These are phyloP conservation scores for Wickerhamiella shivajii DNA, from an alignment of 805 yeast genomes.

Conservation along the genomic window DNA sequence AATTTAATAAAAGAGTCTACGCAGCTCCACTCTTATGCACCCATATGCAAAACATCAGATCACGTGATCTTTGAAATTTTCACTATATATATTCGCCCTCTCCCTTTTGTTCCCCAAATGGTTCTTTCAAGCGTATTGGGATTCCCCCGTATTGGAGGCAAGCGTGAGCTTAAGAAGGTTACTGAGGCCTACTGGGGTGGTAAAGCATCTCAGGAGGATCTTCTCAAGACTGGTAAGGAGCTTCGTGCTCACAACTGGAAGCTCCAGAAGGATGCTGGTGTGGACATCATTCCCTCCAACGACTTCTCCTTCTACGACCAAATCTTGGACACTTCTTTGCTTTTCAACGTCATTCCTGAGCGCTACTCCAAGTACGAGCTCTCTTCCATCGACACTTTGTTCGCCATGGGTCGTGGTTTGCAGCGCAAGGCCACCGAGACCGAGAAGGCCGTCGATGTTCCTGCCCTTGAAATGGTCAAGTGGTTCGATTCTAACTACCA, in stretches of 20 bases:
- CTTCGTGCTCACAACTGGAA: slow-evolving; percentile 96
- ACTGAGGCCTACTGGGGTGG: slow-evolving; percentile 99
- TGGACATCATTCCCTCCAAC: slow-evolving; percentile 90
- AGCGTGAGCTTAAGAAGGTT: slow-evolving; percentile 97
- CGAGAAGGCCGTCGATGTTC: slow-evolving; percentile 85
- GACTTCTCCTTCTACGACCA: slow-evolving; percentile 98
- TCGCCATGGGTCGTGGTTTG: slow-evolving; percentile 99
- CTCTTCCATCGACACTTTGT: slow-evolving; percentile 77
- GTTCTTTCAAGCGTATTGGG: slow-evolving; percentile 96
- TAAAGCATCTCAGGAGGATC: slow-evolving; percentile 74
- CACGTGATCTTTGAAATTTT: too few relatives aligned
- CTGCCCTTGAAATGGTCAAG: slow-evolving; percentile 97
- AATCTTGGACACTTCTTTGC: slow-evolving; percentile 77
- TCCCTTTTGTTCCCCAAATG: too few relatives aligned
- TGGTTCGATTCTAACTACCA: slow-evolving; percentile 99
- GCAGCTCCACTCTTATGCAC: too few relatives aligned
- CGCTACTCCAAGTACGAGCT: slow-evolving; percentile 88
- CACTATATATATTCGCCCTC: too few relatives aligned
- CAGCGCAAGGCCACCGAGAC: slow-evolving; percentile 90
- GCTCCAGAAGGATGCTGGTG: slow-evolving; percentile 93
- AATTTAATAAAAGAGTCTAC: too few relatives aligned
- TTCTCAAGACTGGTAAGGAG: slow-evolving; percentile 84
- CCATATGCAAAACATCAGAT: too few relatives aligned
- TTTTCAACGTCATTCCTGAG: slow-evolving; percentile 93
- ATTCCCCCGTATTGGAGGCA: slow-evolving; percentile 99